Base-by-base conservation (phyloP, 805 yeast species). In the Jamesozyma hellenica region DNA sequence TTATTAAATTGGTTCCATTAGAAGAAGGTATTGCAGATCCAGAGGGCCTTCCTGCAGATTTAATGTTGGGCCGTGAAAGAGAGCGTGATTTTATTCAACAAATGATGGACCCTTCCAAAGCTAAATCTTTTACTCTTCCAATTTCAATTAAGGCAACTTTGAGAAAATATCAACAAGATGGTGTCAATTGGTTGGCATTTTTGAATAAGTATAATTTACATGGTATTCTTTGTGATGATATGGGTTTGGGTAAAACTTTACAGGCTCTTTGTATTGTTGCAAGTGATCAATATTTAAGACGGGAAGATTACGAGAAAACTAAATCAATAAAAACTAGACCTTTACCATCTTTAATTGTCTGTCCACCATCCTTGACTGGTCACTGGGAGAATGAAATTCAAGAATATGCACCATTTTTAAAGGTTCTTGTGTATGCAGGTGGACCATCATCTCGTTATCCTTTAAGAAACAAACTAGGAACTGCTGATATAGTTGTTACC, bases 11-110 rank as follows among this genome's bases (percentile, higher is more conserved):
- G 46, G 97, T 92, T 16, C 99, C 99, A 4, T 70, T 92, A 43
- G 99, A 92, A 64, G 94, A 95, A 7, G 98, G 97, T 57, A 88
- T 92, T 28, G 87, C 94, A 1, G 96, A 92, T 60, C 97, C 97
- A 2, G 79, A 75, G 38, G 95, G 87, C 44, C 77, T 92, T 79
- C 94, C 97, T 1, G 68, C 70, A 41, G 86, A 83, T 34, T 67
- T 92, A 36, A 67, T 92, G 44, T 83, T 70, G 48, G 96, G 95
- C 8, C 82, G 96, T 59, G 96, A 87, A 50, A 73, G 83, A 40
- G 98, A 92, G 59, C 77, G 99, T 56, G 94, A 85, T 50, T 92
- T 92, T 50, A 82, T 92, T 42, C 82, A 82, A 50, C 98, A 92
- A 57, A 90, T 92, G 97, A 85, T 92, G 92, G 97, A 92, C 59